Conservation (phyloP, 1,284 basidiomycete genomes). For the Fistulina hepatica region DNA sequence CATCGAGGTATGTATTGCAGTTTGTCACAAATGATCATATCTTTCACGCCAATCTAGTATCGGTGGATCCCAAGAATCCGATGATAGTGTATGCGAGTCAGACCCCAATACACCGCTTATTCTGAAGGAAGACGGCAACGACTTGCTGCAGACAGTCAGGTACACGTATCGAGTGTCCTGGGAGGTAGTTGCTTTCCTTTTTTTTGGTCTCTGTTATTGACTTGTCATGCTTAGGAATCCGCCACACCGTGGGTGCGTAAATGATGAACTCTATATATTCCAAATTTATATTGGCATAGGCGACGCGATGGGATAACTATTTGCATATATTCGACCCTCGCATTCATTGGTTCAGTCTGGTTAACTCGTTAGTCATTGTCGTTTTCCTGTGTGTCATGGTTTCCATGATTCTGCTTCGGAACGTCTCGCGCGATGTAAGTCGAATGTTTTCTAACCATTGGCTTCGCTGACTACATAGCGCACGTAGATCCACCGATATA, state of each 20-base stretch:
- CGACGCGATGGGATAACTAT: constrained; percentile 95
- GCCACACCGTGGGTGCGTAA: constrained; percentile 76
- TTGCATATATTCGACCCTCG: constrained; percentile 71
- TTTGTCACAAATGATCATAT: constrained; percentile 1
- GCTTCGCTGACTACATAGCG: constrained; percentile 2
- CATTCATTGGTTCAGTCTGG: constrained; percentile 87
- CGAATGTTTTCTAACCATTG: constrained; percentile 18
- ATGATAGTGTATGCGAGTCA: constrained; percentile 29
- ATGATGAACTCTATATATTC: constrained; percentile 5
- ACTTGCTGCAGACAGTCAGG: constrained; percentile 69
- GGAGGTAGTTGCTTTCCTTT: constrained; percentile 37
- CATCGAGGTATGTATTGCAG: constrained; percentile 45
- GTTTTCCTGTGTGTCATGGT: constrained; percentile 92
- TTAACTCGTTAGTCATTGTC: constrained; percentile 89
- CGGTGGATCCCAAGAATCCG: constrained; percentile 42
- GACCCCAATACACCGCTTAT: constrained; percentile 36
- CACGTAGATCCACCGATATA: constrained; percentile 85
- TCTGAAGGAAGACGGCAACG: constrained; percentile 48
- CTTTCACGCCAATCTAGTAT: constrained; percentile 30
- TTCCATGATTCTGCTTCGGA: constrained; percentile 80
- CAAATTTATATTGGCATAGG: constrained; percentile 32
- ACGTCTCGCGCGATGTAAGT: constrained; percentile 80
- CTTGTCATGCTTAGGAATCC: constrained; percentile 58
- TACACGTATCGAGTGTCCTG: constrained; percentile 90
- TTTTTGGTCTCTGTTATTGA: constrained; percentile 1